phyloP scores from a whole-genome alignment of 495 filamentous ascomycete species.

The Tuber indicum region DNA sequence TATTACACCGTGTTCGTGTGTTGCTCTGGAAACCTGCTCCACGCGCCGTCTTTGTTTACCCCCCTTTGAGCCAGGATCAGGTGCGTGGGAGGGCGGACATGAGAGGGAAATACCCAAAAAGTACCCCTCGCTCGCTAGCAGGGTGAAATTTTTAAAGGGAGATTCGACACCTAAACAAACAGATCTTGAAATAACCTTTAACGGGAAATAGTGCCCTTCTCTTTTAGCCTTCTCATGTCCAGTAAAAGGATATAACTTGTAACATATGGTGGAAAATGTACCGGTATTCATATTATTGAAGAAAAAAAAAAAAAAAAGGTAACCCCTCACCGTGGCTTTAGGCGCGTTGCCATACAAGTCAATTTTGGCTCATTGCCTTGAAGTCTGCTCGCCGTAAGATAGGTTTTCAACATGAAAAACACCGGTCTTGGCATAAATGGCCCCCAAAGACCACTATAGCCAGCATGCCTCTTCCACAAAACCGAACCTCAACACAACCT shows the following conservation, averaged over 20 bases:
- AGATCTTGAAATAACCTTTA: not conserved
- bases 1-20: slow-evolving; percentile 20
- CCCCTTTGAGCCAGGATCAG: slow-evolving; percentile 22
- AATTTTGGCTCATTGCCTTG: not conserved
- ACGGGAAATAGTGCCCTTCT: not conserved
- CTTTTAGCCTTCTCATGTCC: not conserved
- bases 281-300: not conserved
- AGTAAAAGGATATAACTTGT: not conserved
- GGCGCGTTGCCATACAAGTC: not conserved
- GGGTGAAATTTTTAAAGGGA: not conserved
- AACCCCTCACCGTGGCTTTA: not conserved
- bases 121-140: slow-evolving; percentile 2
- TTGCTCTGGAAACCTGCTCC: slow-evolving; percentile 35
- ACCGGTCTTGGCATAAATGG: slow-evolving; percentile 31
- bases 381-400: not conserved
- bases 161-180: not conserved
- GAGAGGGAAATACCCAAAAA: not conserved
- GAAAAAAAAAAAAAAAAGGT: not conserved
- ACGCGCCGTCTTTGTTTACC: slow-evolving; percentile 34
- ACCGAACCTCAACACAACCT: slow-evolving; percentile 29
- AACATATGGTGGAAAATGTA: not conserved
- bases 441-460: slow-evolving; percentile 27
- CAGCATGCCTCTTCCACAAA: slow-evolving; percentile 29
- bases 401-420: slow-evolving; percentile 30
- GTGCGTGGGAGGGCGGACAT: slow-evolving; percentile 17